Evolutionary conservation across 1,284 basidiomycete species (phyloP).

Genomic region (Ustilago lituana): DNA sequence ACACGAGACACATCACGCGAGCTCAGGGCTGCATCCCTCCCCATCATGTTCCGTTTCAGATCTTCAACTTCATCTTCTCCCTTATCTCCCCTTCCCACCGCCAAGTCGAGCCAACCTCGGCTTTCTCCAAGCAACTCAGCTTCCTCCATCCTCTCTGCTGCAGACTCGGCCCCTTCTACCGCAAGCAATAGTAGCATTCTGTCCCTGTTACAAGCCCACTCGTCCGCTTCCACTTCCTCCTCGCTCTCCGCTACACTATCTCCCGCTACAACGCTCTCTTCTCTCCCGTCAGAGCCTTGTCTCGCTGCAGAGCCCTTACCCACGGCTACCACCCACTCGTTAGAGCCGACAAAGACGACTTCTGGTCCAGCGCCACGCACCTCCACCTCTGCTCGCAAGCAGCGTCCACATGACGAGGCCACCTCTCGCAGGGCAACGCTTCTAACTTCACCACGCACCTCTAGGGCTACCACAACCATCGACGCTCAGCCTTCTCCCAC

Average conservation of each 20-base stretch:
- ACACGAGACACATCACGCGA: slow-evolving; percentile 20
- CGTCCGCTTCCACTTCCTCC: slow-evolving; percentile 18
- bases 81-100: slow-evolving; percentile 7
- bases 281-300: slow-evolving; percentile 11
- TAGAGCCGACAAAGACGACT: slow-evolving; percentile 15
- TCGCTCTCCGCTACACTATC: slow-evolving; percentile 13
- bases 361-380: background rate
- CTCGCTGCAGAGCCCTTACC: slow-evolving; percentile 13
- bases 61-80: slow-evolving; percentile 28
- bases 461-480: slow-evolving; percentile 21
- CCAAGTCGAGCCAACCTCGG: slow-evolving; percentile 1
- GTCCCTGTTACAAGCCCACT: slow-evolving; percentile 34
- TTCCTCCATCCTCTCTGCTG: slow-evolving; percentile 13
- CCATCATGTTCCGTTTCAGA: slow-evolving; percentile 43
- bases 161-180: slow-evolving; percentile 16
- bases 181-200: slow-evolving; percentile 30
- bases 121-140: slow-evolving; percentile 15
- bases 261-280: slow-evolving; percentile 16
- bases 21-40: slow-evolving; percentile 1
- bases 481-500: slow-evolving; percentile 12
- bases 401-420: background rate
- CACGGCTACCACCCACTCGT: background rate
- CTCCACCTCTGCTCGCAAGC: slow-evolving; percentile 15
- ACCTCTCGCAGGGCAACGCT: slow-evolving; percentile 14
- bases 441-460: slow-evolving; percentile 20